Conservation (phyloP, 1,284 basidiomycete genomes). For the Singerocomus inundabilis region DNA sequence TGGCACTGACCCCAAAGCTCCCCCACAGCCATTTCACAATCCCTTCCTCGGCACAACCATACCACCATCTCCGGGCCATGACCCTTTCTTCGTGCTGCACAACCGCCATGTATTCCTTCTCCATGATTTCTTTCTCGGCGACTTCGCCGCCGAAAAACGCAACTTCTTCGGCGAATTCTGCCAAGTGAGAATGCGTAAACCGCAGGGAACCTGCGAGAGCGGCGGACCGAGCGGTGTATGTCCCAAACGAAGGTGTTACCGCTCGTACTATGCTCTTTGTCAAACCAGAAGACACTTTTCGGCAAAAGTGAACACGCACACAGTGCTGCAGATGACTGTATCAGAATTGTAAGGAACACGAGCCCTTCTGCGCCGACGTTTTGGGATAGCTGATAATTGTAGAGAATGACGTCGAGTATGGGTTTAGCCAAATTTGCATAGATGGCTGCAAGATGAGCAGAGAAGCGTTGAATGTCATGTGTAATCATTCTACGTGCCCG, state of each 20-base stretch:
- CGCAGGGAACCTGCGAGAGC: constrained; percentile 88
- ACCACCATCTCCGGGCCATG: constrained; percentile 82
- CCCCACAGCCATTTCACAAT: constrained; percentile 99
- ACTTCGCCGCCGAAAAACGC: constrained; percentile 92
- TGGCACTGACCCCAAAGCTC: constrained; percentile 72
- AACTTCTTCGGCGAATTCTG: constrained; percentile 93
- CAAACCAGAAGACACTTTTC: neutral
- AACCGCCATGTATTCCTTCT: constrained; percentile 86
- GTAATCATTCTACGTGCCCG: constrained; percentile 74
- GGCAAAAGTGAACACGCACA: constrained; percentile 48
- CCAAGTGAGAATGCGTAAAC: constrained; percentile 90
- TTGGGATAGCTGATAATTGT: constrained; percentile 93
- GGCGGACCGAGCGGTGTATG: constrained; percentile 82
- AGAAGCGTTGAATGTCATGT: constrained; percentile 94
- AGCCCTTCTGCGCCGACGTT: constrained; percentile 96
- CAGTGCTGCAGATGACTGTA: constrained; percentile 79
- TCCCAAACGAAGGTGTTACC: constrained; percentile 91
- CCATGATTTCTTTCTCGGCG: constrained; percentile 90
- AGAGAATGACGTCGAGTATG: constrained; percentile 88
- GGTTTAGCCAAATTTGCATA: constrained; percentile 96
- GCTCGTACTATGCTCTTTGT: constrained; percentile 59
- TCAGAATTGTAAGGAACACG: constrained; percentile 79
- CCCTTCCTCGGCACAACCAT: constrained; percentile 91
- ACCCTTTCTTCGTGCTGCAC: constrained; percentile 89
- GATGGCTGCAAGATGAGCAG: constrained; percentile 87